phyloP scores from a whole-genome alignment of 2,329 filamentous ascomycete genomes.

The Curvularia eragrostidis region DNA sequence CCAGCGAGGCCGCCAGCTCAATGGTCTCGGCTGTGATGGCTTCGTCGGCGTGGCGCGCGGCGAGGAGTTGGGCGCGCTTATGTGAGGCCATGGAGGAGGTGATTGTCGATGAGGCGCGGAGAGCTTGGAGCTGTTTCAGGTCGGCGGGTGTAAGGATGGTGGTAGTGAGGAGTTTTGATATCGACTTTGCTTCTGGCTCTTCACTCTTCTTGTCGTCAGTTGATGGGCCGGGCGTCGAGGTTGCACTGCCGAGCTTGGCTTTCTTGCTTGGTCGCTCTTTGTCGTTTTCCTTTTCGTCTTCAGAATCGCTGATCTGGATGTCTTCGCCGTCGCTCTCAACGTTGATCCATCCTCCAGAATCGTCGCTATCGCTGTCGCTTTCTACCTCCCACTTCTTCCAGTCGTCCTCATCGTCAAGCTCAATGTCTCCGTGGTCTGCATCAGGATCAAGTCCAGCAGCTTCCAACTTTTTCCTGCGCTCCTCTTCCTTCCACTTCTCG shows the following conservation, averaged over 20 bases:
- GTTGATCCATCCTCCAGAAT: constrained; percentile 91
- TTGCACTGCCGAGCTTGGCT: constrained; percentile 59
- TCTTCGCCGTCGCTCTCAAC: constrained; percentile 81
- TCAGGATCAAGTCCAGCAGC: constrained; percentile 72
- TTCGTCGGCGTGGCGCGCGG: constrained; percentile 77
- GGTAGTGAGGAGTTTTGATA: constrained; percentile 79
- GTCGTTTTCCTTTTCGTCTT: constrained; percentile 65
- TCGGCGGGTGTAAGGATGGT: constrained; percentile 95
- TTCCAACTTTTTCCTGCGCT: constrained; percentile 73
- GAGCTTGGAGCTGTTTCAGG: constrained; percentile 89
- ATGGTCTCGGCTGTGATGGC: constrained; percentile 90
- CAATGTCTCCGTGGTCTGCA: constrained; percentile 65
- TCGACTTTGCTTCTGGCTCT: constrained; percentile 49
- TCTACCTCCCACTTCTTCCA: constrained; percentile 69
- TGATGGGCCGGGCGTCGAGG: constrained; percentile 35
- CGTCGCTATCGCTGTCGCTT: constrained; percentile 64
- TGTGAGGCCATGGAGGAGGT: constrained; percentile 64
- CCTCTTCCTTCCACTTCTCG: constrained; percentile 92
- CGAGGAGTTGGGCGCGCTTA: constrained; percentile 50
- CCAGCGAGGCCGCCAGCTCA: constrained; percentile 79
- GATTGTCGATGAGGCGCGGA: constrained; percentile 76
- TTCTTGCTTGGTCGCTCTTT: constrained; percentile 68
- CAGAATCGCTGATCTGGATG: constrained; percentile 74
- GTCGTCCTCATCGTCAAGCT: constrained; percentile 64
- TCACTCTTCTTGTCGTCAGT: constrained; percentile 45